Evolutionary conservation across 2,329 filamentous ascomycete genomes (phyloP).

Genomic region (Trichophyton verrucosum): DNA sequence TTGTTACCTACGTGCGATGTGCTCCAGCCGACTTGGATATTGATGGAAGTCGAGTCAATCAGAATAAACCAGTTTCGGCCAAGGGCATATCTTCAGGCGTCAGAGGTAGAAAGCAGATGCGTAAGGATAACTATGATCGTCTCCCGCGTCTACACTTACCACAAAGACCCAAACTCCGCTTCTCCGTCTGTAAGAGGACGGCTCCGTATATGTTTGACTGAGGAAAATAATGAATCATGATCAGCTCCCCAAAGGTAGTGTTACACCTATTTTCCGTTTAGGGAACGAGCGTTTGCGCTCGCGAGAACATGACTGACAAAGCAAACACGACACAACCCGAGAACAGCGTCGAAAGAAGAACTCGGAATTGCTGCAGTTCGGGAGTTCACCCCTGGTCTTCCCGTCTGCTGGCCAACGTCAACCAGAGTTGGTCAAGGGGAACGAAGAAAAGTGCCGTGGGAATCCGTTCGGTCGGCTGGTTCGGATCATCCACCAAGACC

Average conservation of each 20-base stretch:
- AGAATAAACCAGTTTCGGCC: background rate
- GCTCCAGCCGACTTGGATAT: background rate
- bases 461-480: constrained; percentile 3
- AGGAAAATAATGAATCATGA: background rate
- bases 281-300: no score
- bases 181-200: background rate
- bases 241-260: background rate
- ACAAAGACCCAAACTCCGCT: background rate
- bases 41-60: background rate
- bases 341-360: background rate
- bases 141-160: background rate
- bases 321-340: background rate
- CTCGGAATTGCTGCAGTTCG: background rate
- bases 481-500: constrained; percentile 5
- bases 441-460: background rate
- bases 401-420: background rate
- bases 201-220: background rate
- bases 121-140: background rate
- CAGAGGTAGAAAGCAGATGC: background rate
- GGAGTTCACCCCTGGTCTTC: background rate
- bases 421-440: background rate
- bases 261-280: no score
- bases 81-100: background rate
- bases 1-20: background rate
- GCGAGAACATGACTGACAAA: background rate